Conservation (phyloP, 169 alveolate genomes). For the Cryptosporidium parvum region DNA sequence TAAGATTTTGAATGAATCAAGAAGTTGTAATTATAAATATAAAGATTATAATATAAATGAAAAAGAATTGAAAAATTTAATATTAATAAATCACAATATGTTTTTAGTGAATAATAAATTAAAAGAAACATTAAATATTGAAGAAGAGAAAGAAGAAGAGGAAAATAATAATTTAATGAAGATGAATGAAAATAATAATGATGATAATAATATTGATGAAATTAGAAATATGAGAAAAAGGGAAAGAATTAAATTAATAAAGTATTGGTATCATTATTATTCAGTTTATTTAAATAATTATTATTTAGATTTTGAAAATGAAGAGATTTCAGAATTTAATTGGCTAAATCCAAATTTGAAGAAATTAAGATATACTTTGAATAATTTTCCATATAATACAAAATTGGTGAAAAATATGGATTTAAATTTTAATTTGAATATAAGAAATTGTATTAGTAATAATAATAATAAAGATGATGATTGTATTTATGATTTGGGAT, state of each 20-base stretch:
- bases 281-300: slow-evolving; percentile 12
- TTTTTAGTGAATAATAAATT: slow-evolving; percentile 14
- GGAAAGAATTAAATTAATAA: slow-evolving; percentile 6
- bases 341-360: slow-evolving; percentile 57
- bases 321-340: slow-evolving; percentile 17
- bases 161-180: neutral
- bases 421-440: neutral
- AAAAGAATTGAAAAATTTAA: neutral
- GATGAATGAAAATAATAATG: neutral
- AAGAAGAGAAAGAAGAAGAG: neutral
- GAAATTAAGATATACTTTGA: slow-evolving; percentile 31
- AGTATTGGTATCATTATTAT: slow-evolving; percentile 62
- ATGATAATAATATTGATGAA: neutral
- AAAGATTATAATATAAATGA: neutral
- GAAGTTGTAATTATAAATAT: neutral
- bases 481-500: slow-evolving; percentile 40
- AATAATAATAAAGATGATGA: no score
- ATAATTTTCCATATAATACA: slow-evolving; percentile 43
- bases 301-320: slow-evolving; percentile 8
- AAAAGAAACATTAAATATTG: neutral
- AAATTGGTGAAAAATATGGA: neutral
- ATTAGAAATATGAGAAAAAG: neutral
- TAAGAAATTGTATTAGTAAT: neutral
- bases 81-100: slow-evolving; percentile 14
- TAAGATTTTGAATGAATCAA: neutral